These are phyloP conservation scores for Flaveria bidentis DNA, from an alignment of 129 eudicot genomes.

Conservation along the genomic window DNA sequence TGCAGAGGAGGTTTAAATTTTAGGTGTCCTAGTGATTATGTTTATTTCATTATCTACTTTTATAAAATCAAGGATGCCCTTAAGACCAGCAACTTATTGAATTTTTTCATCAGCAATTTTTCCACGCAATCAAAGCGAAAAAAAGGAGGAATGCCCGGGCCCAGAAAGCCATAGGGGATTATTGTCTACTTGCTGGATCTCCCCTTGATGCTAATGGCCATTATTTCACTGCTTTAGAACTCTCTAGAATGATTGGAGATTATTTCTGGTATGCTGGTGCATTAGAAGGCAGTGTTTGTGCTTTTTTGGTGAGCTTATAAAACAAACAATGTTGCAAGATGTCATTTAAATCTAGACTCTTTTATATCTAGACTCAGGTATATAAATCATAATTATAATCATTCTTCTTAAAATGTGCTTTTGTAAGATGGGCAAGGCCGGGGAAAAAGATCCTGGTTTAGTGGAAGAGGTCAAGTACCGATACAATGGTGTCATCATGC, in stretches of 20 bases:
- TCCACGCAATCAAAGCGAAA: conserved; percentile 83
- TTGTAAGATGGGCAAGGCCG: conserved; percentile 65
- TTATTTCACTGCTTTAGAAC: conserved; percentile 82
- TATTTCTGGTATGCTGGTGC: conserved; percentile 99
- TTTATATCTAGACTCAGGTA: conserved; percentile 16
- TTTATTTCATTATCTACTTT: conserved; percentile 21
- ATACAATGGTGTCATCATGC: conserved; percentile 83
- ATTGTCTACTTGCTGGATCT: conserved; percentile 92
- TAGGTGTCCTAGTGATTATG: conserved; percentile 74
- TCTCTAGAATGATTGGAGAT: conserved; percentile 84
- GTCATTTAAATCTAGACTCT: not conserved
- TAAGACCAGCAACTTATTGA: conserved; percentile 24
- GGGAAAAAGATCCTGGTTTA: conserved; percentile 68
- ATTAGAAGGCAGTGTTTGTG: conserved; percentile 95
- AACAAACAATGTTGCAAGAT: conserved; percentile 1
- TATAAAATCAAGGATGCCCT: not conserved
- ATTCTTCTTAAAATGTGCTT: conserved; percentile 18
- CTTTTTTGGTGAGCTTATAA: conserved; percentile 65
- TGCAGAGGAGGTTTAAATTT: conserved; percentile 98
- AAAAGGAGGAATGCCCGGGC: conserved; percentile 91
- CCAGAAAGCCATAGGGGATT: conserved; percentile 94
- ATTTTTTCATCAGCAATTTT: conserved; percentile 38
- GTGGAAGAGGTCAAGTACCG: conserved; percentile 92
- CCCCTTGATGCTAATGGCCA: conserved; percentile 94
- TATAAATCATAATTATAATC: not conserved